These are phyloP conservation scores for Triticum monococcum DNA, from an alignment of 176 grass and related monocot genomes.

Conservation along the genomic window DNA sequence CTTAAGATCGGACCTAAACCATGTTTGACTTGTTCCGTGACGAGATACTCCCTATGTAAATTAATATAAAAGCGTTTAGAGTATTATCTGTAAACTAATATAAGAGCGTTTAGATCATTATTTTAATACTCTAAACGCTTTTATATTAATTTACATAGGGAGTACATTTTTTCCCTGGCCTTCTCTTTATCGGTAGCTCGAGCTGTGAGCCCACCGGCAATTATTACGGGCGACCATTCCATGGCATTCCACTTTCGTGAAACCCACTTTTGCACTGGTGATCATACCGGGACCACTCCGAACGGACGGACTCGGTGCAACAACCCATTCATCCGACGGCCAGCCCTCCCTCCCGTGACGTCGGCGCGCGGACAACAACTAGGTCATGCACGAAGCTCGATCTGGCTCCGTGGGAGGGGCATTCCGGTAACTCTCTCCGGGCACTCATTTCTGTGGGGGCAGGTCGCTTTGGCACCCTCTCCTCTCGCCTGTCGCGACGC, in stretches of 20 bases:
- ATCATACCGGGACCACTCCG: not conserved
- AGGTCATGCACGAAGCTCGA: not conserved
- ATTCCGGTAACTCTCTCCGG: conserved; percentile 11
- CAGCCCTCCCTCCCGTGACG: not conserved
- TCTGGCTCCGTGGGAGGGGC: not conserved
- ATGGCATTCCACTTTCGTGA: not conserved
- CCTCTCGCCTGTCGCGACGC: conserved; percentile 19
- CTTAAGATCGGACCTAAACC: no score
- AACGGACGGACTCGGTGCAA: not conserved
- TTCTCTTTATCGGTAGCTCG: not conserved
- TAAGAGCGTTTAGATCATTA: no score
- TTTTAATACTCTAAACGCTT: no score
- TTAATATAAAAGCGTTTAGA: no score
- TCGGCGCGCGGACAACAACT: conserved; percentile 31
- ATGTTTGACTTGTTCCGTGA: not conserved
- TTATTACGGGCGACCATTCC: not conserved
- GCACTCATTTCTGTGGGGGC: not conserved
- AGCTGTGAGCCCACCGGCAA: not conserved
- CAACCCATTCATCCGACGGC: conserved; percentile 13
- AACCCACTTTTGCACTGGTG: not conserved
- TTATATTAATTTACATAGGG: no score
- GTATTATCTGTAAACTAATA: no score
- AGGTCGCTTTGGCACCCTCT: not conserved
- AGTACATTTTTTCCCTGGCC: not conserved
- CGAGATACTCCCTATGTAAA: not conserved